These are phyloP conservation scores for Malus fusca DNA, from an alignment of 306 rosid genomes.

Conservation along the genomic window DNA sequence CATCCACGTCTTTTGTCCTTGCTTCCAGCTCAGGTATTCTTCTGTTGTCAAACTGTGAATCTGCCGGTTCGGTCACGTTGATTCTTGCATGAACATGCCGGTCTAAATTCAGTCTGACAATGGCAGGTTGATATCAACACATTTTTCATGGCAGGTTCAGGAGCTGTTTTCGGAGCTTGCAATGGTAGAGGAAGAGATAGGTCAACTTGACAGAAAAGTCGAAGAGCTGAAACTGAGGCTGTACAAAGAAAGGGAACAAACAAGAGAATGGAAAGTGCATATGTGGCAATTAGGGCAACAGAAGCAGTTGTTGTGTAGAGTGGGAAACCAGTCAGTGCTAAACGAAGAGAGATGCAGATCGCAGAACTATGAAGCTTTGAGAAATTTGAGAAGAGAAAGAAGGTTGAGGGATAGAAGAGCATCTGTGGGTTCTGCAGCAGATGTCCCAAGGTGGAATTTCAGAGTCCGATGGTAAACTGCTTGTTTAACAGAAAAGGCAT, in stretches of 20 bases:
- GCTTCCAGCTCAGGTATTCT: constrained; percentile 57
- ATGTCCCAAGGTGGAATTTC: constrained; percentile 44
- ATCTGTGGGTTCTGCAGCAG: constrained; percentile 50
- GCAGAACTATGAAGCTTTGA: constrained; percentile 30
- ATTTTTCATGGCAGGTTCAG: constrained; percentile 35
- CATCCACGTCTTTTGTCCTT: constrained; percentile 37
- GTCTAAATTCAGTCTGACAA: not conserved
- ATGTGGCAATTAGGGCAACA: constrained; percentile 24
- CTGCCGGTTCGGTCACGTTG: not conserved
- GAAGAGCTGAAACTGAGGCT: constrained; percentile 51
- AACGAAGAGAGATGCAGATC: constrained; percentile 33
- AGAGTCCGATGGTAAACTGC: constrained; percentile 40
- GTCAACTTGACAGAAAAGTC: constrained; percentile 56
- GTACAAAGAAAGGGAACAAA: constrained; percentile 47
- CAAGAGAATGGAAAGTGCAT: constrained; percentile 37
- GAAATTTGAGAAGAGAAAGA: constrained; percentile 24
- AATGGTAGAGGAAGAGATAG: constrained; percentile 65
- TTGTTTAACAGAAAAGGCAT: not conserved
- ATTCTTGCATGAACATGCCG: not conserved
- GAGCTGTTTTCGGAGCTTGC: constrained; percentile 59
- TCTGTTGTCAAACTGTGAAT: not conserved
- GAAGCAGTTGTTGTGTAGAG: constrained; percentile 22
- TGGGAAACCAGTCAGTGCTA: constrained; percentile 25
- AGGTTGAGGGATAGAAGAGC: constrained; percentile 30
- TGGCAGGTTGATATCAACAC: no score